phyloP scores from a whole-genome alignment of 202 grass and related monocot genomes.

The Setaria viridis region DNA sequence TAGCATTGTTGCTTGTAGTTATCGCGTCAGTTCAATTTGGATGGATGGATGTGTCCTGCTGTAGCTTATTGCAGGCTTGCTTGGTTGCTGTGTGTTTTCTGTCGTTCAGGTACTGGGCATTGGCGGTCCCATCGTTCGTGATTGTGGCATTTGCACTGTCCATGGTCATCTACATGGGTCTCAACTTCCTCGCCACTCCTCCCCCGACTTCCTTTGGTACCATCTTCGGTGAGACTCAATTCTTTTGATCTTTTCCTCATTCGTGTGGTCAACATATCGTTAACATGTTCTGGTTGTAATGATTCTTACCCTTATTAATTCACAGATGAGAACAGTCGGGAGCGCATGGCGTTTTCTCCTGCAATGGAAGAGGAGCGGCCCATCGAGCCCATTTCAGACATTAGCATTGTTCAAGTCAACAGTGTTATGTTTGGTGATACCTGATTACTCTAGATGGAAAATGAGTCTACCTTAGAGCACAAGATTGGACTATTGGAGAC shows the following conservation, averaged over 20 bases:
- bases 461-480: no score
- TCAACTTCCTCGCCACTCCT: constrained; percentile 80
- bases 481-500: background rate
- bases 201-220: constrained; percentile 61
- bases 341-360: constrained; percentile 30
- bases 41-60: background rate
- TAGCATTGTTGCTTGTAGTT: background rate
- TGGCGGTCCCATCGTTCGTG: constrained; percentile 73
- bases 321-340: constrained; percentile 73
- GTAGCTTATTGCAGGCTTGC: background rate
- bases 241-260: background rate
- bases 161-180: constrained; percentile 70
- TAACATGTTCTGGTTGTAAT: background rate
- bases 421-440: constrained; percentile 63
- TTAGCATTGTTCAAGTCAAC: constrained; percentile 69
- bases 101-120: constrained; percentile 78
- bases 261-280: background rate
- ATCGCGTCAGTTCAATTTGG: background rate
- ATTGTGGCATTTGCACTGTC: constrained; percentile 59
- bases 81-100: background rate
- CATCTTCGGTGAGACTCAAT: constrained; percentile 66
- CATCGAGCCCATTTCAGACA: constrained; percentile 83
- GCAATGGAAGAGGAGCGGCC: constrained; percentile 54
- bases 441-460: background rate
- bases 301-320: background rate